These are phyloP conservation scores for Acer negundo DNA, from an alignment of 345 rosid genomes.

Conservation along the genomic window DNA sequence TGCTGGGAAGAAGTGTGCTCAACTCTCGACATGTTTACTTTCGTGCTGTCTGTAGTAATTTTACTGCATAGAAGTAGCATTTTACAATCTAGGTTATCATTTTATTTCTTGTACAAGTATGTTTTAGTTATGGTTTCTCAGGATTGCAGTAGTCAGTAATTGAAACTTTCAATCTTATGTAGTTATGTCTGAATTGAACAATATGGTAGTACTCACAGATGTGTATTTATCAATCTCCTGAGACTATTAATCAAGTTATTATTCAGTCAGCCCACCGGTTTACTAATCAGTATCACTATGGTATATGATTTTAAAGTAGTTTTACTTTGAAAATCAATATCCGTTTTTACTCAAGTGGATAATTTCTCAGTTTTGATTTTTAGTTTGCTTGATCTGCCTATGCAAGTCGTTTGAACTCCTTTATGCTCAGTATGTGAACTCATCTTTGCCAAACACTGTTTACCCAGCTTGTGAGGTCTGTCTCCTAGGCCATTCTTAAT, in stretches of 20 bases:
- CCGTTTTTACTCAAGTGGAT: neutral
- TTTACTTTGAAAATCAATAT: neutral
- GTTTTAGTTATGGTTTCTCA: neutral
- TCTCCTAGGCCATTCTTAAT: neutral
- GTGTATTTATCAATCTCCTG: neutral
- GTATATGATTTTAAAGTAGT: neutral
- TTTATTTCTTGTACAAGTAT: neutral
- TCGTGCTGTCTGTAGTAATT: constrained; percentile 4
- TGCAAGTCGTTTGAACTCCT: neutral
- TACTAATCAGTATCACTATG: neutral
- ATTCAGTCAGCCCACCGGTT: too few relatives aligned
- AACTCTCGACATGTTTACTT: constrained; percentile 4
- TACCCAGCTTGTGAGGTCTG: neutral
- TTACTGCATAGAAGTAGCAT: constrained; percentile 15
- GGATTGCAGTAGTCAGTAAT: neutral
- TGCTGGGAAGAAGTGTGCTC: constrained; percentile 17
- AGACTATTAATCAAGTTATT: neutral
- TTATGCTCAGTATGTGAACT: neutral
- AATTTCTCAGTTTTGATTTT: neutral
- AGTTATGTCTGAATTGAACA: neutral
- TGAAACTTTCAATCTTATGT: neutral
- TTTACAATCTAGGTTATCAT: neutral
- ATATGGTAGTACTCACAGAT: neutral
- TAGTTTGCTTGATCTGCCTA: neutral
- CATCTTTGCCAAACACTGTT: too few relatives aligned